Evolutionary conservation across 306 rosid genomes (phyloP).

Genomic region (Castanea sativa): DNA sequence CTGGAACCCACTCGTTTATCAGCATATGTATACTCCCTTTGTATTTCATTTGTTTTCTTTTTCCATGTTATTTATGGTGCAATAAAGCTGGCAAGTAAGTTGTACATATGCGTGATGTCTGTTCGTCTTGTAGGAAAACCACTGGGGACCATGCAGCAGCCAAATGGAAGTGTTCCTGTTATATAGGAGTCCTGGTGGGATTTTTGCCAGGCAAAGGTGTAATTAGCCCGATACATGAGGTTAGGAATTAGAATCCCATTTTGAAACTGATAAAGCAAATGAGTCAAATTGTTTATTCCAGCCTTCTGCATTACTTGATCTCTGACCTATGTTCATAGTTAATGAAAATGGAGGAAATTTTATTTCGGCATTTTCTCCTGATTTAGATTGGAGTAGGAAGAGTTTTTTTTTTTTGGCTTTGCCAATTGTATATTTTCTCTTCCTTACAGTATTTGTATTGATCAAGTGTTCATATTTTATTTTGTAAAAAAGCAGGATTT

Average conservation of each 20-base stretch:
- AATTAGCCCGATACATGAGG: slow-evolving; percentile 55
- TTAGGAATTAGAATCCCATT: slow-evolving; percentile 60
- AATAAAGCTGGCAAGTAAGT: slow-evolving; percentile 20
- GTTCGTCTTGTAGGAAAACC: slow-evolving; percentile 74
- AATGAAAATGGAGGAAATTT: slow-evolving; percentile 30
- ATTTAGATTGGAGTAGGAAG: slow-evolving; percentile 8
- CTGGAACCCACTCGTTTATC: too few relatives aligned
- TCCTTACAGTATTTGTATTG: not conserved
- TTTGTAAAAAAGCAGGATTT: not conserved
- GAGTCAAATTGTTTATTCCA: slow-evolving; percentile 51
- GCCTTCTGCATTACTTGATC: slow-evolving; percentile 40
- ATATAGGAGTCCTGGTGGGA: slow-evolving; percentile 43
- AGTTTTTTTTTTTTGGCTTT: not conserved
- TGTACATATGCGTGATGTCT: slow-evolving; percentile 18
- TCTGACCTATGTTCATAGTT: slow-evolving; percentile 36
- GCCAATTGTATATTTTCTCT: not conserved
- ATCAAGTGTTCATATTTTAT: not conserved
- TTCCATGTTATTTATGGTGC: not conserved
- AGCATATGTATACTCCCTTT: not conserved
- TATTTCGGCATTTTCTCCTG: not conserved
- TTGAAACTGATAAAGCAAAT: slow-evolving; percentile 47
- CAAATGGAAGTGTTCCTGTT: slow-evolving; percentile 76
- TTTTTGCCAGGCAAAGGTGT: slow-evolving; percentile 49
- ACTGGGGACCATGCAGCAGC: slow-evolving; percentile 63
- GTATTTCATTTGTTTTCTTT: not conserved